Percentiles rank a stretch among this genome's conserved stretches.
These are phyloP conservation scores for Protea cynaroides DNA, from an alignment of 164 flowering plant species.

Conservation along the genomic window DNA sequence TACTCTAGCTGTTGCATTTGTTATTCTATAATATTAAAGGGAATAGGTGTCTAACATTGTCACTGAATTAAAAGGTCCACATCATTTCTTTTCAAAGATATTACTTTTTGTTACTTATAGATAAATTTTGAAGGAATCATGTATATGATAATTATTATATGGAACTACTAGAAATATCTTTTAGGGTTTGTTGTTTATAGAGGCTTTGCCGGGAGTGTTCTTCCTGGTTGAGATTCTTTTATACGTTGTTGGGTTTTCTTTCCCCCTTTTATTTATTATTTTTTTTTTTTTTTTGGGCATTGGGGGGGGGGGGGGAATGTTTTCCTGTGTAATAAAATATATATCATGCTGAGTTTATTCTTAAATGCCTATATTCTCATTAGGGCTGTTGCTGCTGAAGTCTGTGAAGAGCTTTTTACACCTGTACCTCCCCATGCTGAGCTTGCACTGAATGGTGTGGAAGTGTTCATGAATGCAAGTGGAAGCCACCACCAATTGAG, in stretches of 20 bases:
- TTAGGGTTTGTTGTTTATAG: no score
- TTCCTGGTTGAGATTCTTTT: no score
- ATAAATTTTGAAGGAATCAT: no score
- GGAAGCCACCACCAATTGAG: slow-evolving; percentile 97
- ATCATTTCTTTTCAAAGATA: not conserved
- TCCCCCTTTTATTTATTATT: not conserved
- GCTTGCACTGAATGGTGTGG: slow-evolving; percentile 91
- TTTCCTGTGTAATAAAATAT: not conserved
- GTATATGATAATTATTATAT: no score
- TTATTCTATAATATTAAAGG: not conserved
- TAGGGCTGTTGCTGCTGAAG: slow-evolving; percentile 95
- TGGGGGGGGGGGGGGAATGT: no score
- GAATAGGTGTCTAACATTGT: not conserved
- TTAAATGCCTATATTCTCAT: slow-evolving; percentile 10
- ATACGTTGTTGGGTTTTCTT: no score
- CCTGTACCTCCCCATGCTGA: slow-evolving; percentile 81
- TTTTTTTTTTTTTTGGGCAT: not conserved
- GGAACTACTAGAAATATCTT: no score
- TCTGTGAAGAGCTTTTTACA: slow-evolving; percentile 85
- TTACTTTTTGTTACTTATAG: not conserved
- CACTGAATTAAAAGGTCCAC: not conserved
- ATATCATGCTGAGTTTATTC: not conserved
- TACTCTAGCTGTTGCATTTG: not conserved
- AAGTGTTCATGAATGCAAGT: slow-evolving; percentile 95
- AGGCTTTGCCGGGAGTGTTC: no score